Base-by-base conservation (phyloP, 2,329 filamentous ascomycete species). In the Aspergillus chevalieri region DNA sequence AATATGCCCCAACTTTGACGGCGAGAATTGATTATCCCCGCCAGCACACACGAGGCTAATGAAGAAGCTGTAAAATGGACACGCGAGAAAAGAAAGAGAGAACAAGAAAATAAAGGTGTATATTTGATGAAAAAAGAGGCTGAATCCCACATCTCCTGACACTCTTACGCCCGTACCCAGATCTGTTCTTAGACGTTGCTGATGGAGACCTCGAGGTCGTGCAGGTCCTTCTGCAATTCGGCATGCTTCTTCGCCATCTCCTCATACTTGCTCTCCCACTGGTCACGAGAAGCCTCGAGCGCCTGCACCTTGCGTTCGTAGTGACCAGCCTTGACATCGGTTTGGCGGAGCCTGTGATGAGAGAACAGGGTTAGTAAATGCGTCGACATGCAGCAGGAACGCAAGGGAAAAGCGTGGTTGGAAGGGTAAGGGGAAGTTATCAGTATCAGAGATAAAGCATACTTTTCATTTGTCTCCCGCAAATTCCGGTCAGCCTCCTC, bases 241-340 rank as follows among this genome's bases (percentile, higher is more conserved):
- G 77, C 76, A 79, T 94, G 87, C 78, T 96, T 95, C 83, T 91
- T 87, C 64, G 85, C 74, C 86, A 95, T 94, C 73, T 97, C 92
- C 77, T 97, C 93, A 78, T 94, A 97, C 80, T 98, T 97, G 74
- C 80, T 71, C 80, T 97, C 93, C 91, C 91, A 96, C 74, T 91
- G 84, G 74, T 96, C 90, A 65, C 89, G 87, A 71, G 91, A 83
- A 67, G 83, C 79, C 78, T 98, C 93, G 67, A 96, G 85, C 65
- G 93, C 92, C 75, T 96, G 89, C 63, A 97, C 93, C 81, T 97
- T 97, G 77, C 93, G 93, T 80, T 98, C 93, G 76, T 92, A 97
- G 79, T 98, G 92, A 65, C 92, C 93, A 67, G 92, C 91, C 82
- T 97, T 97, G 77, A 97, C 90, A 72, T 98, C 93, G 77, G 93